Evolutionary conservation across 345 rosid genomes (phyloP).

Genomic region (Erysimum cheiranthoides): DNA sequence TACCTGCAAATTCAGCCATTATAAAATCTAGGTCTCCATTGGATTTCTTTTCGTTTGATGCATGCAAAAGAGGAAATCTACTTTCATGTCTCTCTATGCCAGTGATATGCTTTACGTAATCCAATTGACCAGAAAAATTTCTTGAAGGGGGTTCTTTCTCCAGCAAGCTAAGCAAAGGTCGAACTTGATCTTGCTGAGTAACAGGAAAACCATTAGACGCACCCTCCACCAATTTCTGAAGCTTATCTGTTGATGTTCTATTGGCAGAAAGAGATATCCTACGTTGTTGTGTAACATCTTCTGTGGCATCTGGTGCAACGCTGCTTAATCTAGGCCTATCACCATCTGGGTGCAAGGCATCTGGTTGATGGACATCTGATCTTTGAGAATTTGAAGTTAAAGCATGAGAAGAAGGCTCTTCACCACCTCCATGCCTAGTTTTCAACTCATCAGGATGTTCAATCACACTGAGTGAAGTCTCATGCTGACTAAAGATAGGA

Average conservation of each 20-base stretch:
- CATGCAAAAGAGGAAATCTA: constrained; percentile 80
- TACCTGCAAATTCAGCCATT: constrained; percentile 97
- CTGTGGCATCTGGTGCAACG: constrained; percentile 51
- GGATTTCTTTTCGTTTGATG: constrained; percentile 78
- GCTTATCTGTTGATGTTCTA: constrained; percentile 74
- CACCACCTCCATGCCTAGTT: constrained; percentile 63
- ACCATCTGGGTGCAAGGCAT: constrained; percentile 56
- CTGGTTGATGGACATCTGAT: constrained; percentile 61
- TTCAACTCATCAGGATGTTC: constrained; percentile 67
- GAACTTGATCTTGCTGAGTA: constrained; percentile 79
- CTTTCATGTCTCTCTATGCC: constrained; percentile 91
- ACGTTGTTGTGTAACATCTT: constrained; percentile 58
- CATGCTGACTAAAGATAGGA: constrained; percentile 62
- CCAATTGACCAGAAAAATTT: constrained; percentile 86
- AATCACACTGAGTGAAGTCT: constrained; percentile 51
- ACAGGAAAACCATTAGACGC: constrained; percentile 62
- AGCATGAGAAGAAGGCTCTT: constrained; percentile 75
- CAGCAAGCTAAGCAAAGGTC: constrained; percentile 96
- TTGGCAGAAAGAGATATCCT: constrained; percentile 55
- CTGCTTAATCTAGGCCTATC: constrained; percentile 71
- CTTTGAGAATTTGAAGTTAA: constrained; percentile 74
- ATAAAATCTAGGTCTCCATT: constrained; percentile 86
- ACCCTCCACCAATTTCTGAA: constrained; percentile 67
- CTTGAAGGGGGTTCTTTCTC: constrained; percentile 94
- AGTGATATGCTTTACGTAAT: constrained; percentile 74